Evolutionary conservation across 2,329 filamentous ascomycete genomes (phyloP).

Genomic region (Polychaeton citri): DNA sequence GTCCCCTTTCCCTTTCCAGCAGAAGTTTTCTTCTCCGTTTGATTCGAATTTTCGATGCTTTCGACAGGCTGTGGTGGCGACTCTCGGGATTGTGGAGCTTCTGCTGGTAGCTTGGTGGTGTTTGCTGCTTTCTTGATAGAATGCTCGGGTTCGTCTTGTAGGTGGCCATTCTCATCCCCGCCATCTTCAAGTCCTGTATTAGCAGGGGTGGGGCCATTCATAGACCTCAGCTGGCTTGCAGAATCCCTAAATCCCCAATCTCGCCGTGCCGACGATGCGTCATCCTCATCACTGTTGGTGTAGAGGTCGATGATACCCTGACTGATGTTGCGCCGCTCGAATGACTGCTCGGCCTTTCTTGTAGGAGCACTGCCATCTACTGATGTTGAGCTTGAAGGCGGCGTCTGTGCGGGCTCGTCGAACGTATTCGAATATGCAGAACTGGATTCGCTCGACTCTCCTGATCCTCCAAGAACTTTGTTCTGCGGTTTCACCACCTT

Average conservation of each 20-base stretch:
- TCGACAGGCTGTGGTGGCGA: conserved; percentile 5
- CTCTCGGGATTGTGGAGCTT: neutral
- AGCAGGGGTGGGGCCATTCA: neutral
- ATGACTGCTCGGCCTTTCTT: neutral
- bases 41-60: conserved; percentile 17
- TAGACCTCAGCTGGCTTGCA: neutral
- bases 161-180: too few relatives aligned
- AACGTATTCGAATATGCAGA: neutral
- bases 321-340: neutral
- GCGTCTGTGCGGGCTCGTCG: neutral
- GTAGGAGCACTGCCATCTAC: neutral
- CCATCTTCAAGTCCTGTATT: too few relatives aligned
- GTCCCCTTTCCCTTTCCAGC: conserved; percentile 5
- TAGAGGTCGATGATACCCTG: neutral
- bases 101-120: neutral
- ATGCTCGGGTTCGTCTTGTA: neutral
- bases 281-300: neutral
- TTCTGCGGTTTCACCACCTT: neutral
- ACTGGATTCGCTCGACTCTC: neutral
- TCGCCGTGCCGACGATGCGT: neutral
- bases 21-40: conserved; percentile 1
- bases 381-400: neutral
- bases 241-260: neutral
- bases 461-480: neutral
- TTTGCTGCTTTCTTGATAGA: neutral